Evolutionary conservation across 768 basidiomycete species (phyloP), one percentile per base, ranked within the genome.

Genomic region (Pisolithus tinctorius): DNA sequence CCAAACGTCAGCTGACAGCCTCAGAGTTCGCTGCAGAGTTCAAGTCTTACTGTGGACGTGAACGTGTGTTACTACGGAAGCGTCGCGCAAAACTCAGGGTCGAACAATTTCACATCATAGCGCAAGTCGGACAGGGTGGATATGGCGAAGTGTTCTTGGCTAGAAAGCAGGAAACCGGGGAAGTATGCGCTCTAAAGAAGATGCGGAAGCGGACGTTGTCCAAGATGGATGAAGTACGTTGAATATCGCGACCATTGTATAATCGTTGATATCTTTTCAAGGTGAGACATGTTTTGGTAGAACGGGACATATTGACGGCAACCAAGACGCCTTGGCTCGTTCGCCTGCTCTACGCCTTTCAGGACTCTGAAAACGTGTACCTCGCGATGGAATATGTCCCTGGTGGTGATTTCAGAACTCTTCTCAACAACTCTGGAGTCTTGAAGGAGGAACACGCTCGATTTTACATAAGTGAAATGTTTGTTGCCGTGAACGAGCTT

Each of bases 381-480:
- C 86, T 98, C 43, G 95, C 95, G 1, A 98, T 98, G 95, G 94
- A 98, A 75, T 98, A 96, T 65, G 94, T 98, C 16, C 93, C 94
- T 1, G 96, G 96, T 20, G 96, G 96, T 45, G 96, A 99, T 65
- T 99, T 99, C 74, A 82, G 96, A 16, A 99, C 96, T 0, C 79
- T 99, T 37, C 78, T 99, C 37, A 99, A 97, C 71, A 99, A 97
- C 66, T 93, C 94, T 0, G 96, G 96, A 29, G 93, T 98, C 2
- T 77, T 99, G 52, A 95, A 97, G 66, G 94, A 98, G 65, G 93
- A 97, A 61, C 92, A 97, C 60, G 95, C 96, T 1, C 78, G 87
- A 50, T 98, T 94, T 66, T 99, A 99, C 69, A 95, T 97, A 61
- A 83, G 87, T 54, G 95, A 99, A 71, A 99, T 99, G 96, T 97